Evolutionary conservation across 148 eudicot genomes (phyloP).

Genomic region (Dianthus caryophyllus): DNA sequence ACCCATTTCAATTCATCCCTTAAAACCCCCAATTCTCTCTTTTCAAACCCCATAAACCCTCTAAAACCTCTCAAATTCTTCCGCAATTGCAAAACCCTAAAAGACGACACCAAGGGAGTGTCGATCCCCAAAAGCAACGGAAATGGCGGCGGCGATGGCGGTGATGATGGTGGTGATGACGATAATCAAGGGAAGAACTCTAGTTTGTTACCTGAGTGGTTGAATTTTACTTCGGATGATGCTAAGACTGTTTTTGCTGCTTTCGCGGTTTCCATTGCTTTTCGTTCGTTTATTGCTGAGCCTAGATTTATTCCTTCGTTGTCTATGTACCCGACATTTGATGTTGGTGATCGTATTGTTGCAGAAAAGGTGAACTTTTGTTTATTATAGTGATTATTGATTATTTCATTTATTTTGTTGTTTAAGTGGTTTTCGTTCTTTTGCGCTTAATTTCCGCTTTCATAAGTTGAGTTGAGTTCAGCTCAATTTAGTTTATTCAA

Average conservation of each 20-base stretch:
- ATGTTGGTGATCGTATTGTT: conserved; percentile 88
- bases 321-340: conserved; percentile 97
- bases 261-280: conserved; percentile 75
- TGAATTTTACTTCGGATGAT: conserved; percentile 72
- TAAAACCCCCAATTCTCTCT: conserved; percentile 31
- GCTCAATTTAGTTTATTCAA: too few relatives aligned
- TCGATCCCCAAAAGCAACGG: conserved; percentile 36
- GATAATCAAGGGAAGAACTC: conserved; percentile 24
- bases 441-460: background rate
- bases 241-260: conserved; percentile 82
- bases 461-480: too few relatives aligned
- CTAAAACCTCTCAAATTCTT: conserved; percentile 27
- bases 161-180: conserved; percentile 49
- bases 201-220: conserved; percentile 75
- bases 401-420: background rate
- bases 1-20: conserved; percentile 35
- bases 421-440: background rate
- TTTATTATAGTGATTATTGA: background rate
- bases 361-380: conserved; percentile 80
- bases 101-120: conserved; percentile 41
- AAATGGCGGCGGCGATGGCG: conserved; percentile 46
- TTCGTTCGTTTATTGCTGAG: conserved; percentile 84
- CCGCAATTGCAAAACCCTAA: conserved; percentile 41
- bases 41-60: conserved; percentile 16
- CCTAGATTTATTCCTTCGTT: conserved; percentile 93